Evolutionary conservation across 2,329 filamentous ascomycete species (phyloP).

Genomic region (Penicillium sp.): DNA sequence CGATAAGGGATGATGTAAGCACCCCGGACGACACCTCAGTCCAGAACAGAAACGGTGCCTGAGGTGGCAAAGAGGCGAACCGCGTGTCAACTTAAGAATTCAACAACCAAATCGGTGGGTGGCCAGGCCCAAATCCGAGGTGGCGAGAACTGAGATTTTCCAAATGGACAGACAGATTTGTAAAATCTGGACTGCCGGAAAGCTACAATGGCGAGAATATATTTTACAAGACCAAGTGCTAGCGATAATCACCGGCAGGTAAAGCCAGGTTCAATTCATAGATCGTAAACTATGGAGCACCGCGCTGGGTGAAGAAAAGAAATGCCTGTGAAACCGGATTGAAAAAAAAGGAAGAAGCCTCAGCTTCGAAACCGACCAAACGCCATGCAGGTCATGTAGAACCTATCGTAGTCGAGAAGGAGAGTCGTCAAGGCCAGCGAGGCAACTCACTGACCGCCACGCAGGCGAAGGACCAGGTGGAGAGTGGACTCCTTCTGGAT

Average conservation of each 20-base stretch:
- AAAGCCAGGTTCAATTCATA: conserved; percentile 7
- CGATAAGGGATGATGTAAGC: conserved; percentile 5
- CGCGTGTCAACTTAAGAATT: neutral
- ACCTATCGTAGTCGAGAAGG: conserved; percentile 28
- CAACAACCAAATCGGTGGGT: neutral
- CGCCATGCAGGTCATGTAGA: conserved; percentile 36
- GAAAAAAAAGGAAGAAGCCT: conserved; percentile 21
- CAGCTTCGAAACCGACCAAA: conserved; percentile 35
- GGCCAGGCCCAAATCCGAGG: too few relatives aligned
- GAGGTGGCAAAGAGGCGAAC: conserved; percentile 6
- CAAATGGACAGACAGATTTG: too few relatives aligned
- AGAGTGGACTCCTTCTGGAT: conserved; percentile 62
- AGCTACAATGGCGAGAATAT: neutral
- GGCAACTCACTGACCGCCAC: conserved; percentile 45
- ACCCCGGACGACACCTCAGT: conserved; percentile 5
- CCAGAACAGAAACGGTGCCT: neutral
- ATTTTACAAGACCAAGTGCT: neutral
- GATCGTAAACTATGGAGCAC: conserved; percentile 8
- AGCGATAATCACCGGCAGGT: conserved; percentile 1
- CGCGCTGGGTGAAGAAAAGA: conserved; percentile 4
- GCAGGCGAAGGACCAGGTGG: conserved; percentile 55
- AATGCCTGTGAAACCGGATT: conserved; percentile 10
- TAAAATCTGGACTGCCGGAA: too few relatives aligned
- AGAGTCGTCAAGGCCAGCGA: neutral
- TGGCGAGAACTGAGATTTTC: too few relatives aligned